Base-by-base conservation (phyloP, 352 stramenopile species). In the Globisporangium paroecandrum region DNA sequence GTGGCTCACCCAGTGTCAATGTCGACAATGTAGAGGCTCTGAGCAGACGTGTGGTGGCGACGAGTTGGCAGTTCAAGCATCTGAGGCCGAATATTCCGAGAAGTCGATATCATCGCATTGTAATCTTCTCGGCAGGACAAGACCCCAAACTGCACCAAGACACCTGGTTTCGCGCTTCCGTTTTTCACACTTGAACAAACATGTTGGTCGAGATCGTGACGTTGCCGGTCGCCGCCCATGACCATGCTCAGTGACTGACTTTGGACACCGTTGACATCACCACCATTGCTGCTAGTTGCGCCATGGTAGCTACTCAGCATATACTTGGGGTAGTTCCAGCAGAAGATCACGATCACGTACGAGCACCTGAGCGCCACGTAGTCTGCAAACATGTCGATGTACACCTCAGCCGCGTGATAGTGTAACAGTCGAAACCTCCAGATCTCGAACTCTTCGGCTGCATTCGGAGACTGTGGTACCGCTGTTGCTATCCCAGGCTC, bases 361-460 rank as follows among this genome's bases (percentile, higher is more conserved):
- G 74, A 82, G 56, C 74, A 83, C 27, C 74, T 70, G 57, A 86
- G 77, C 3, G 74, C 74, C 9, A 83, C 57, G 51, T 82, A 86
- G 43, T 86, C 78, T 18, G 72, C 74, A 60, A 79, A 82, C 76
- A 83, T 83, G 62, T 81, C 74, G 15, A 70, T 73, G 8, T 68
- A 73, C 20, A 78, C 64, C 53, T 83, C 76, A 1, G 60, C 66
- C 1, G 63, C 59, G 36, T 83, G 70, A 18, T 73, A 66, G 12
- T 65, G 62, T 13, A 68, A 29, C 56, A 81, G 20, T 38, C 77
- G 78, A 0, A 36, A 43, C 36, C 63, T 36, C 68, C 68, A 73
- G 6, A 15, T 62, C 10, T 65, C 68, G 53, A 73, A 64, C 18
- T 34, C 25, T 41, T 41, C 34, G 34, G 10, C 34, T 41, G 34